A percentile compares a stretch with the other conserved stretches of the same genome.
Conservation (phyloP, 441 rosid genomes). For the Populus tomentosa region DNA sequence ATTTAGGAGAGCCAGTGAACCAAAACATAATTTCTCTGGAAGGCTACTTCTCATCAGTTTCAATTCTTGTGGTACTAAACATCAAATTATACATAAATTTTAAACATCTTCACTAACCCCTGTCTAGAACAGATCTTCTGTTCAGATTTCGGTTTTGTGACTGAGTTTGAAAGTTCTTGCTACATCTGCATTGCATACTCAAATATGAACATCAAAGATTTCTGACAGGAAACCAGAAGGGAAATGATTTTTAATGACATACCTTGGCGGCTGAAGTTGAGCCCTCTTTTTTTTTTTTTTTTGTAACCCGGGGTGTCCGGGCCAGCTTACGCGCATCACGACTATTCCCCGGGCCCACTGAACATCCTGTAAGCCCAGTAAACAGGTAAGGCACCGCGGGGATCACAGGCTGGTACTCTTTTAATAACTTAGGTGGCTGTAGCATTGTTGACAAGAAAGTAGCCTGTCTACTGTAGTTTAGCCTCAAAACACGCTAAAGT, state of each 20-base stretch:
- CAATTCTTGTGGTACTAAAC: background rate
- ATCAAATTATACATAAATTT: background rate
- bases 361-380: too few relatives aligned
- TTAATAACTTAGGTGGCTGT: background rate
- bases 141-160: background rate
- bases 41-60: too few relatives aligned
- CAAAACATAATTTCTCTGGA: too few relatives aligned
- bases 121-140: background rate
- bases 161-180: background rate
- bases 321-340: too few relatives aligned
- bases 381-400: too few relatives aligned
- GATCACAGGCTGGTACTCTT: too few relatives aligned
- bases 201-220: background rate
- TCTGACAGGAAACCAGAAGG: background rate
- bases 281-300: background rate
- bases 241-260: background rate
- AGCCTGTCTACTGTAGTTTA: background rate
- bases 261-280: background rate
- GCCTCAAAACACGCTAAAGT: background rate
- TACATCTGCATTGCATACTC: background rate
- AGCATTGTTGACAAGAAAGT: background rate
- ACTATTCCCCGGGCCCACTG: too few relatives aligned
- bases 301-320: too few relatives aligned
- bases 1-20: too few relatives aligned
- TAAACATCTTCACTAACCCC: background rate